Base-by-base conservation (phyloP, 331 rosid genomes). In the Quercus lobata region DNA sequence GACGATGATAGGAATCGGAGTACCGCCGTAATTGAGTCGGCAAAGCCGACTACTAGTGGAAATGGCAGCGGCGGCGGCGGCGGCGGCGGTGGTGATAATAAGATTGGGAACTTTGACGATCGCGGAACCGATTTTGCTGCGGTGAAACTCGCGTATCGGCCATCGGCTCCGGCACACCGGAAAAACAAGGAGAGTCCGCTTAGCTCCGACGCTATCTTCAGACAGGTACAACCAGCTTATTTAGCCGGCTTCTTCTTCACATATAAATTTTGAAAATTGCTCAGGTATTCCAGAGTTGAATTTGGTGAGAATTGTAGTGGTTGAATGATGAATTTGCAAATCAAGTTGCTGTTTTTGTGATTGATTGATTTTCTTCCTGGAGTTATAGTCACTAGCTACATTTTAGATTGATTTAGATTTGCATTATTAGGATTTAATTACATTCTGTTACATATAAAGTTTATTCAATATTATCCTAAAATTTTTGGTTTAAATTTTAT, bases 161-260 rank as follows among this genome's bases (percentile, higher is more conserved):
- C 97, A 58, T 91, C 95, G n/a, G 87, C 84, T 75, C 98, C 94
- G 2, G 97, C 99, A 82, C 99, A 96, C 81, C 89, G 91, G 18
- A 86, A 76, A 78, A 81, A 86, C 21, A 96, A 78, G 76, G 99
- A 96, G 83, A 96, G 99, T 49, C 97, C 97, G 18, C 93, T 96
- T 19, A 93, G 97, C 83, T 96, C 99, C 57, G 93, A 86, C 72
- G 87, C 88, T 56, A 93, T 96, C 73, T 93, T 96, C 89, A 84
- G 76, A 71, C 97, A 96, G 96, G 99, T 96, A 72, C 12, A 44
- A 29, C 44, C 55, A 32, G 63, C 73, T 34, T 53, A 2, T 65
- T 71, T 46, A 24, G 37, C 21, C 60, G 35, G 57, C 37, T 34
- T 68, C n/a, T 49, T 24, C 17, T 29, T 29, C 18, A 2, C 21